These are phyloP conservation scores for Prunus campanulata DNA, from an alignment of 306 rosid genomes.

Conservation along the genomic window DNA sequence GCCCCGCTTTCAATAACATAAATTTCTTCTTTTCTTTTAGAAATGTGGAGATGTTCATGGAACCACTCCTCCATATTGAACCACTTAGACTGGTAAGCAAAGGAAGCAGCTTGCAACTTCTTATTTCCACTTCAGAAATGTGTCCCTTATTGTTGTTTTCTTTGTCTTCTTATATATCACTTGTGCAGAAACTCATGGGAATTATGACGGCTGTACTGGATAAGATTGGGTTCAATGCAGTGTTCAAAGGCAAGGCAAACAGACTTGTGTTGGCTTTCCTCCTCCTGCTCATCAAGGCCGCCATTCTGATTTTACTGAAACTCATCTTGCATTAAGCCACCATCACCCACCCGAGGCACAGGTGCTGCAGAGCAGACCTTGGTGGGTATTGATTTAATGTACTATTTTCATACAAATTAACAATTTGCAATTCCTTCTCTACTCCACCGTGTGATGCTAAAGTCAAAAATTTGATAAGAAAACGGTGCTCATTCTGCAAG, in stretches of 20 bases:
- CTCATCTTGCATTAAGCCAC: background rate
- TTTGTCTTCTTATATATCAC: background rate
- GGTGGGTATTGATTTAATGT: background rate
- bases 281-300: conserved; percentile 16
- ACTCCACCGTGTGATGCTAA: too few species aligned
- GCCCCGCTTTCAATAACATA: background rate
- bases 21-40: conserved; percentile 22
- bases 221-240: conserved; percentile 17
- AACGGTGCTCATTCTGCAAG: too few species aligned
- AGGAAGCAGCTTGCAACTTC: background rate
- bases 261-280: conserved; percentile 10
- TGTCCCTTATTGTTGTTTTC: too few species aligned
- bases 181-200: conserved; percentile 39
- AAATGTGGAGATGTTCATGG: conserved; percentile 60
- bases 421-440: too few species aligned
- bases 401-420: background rate
- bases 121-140: background rate
- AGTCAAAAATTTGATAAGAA: too few species aligned
- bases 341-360: background rate
- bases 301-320: conserved; percentile 22
- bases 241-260: conserved; percentile 23
- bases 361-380: background rate
- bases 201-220: conserved; percentile 12
- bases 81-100: conserved; percentile 51
- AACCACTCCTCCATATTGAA: conserved; percentile 44